Percentiles rank a stretch among this genome's conserved stretches.
Conservation (phyloP, 2,329 filamentous ascomycete species). For the Cryphonectria naterciae region DNA sequence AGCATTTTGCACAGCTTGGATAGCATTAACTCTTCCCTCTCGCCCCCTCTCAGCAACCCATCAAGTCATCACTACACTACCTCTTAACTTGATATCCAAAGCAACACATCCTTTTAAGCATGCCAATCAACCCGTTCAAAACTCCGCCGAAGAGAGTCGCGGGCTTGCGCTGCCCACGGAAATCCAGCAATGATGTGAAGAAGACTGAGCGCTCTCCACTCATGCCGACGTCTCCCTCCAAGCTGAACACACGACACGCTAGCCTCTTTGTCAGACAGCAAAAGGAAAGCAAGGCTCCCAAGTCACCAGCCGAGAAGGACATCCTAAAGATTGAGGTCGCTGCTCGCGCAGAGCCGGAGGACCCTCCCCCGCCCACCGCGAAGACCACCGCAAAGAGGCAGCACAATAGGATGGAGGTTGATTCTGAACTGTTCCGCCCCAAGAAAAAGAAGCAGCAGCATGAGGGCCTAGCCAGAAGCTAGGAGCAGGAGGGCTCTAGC, state of each 20-base stretch:
- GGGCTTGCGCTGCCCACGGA: neutral
- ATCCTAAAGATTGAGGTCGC: neutral
- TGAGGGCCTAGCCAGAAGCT: neutral
- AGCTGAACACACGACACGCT: neutral
- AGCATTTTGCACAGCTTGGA: neutral
- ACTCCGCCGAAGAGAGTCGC: neutral
- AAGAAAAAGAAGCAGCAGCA: neutral
- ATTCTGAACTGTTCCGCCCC: neutral
- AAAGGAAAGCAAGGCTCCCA: neutral
- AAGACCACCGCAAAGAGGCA: neutral
- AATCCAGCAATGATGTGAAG: neutral
- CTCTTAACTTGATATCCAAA: neutral
- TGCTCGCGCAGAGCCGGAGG: neutral
- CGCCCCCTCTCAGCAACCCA: neutral
- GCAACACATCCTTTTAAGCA: constrained; percentile 3
- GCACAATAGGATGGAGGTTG: neutral
- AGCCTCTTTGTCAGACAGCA: neutral
- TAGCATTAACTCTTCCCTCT: neutral
- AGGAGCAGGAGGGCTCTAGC: neutral
- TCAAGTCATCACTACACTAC: neutral
- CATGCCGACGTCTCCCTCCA: neutral
- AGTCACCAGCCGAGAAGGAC: neutral
- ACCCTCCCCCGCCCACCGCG: neutral
- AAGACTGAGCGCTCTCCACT: neutral
- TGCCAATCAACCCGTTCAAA: neutral